Conservation (phyloP, 2,329 filamentous ascomycete species). For the Phaeoacremonium minimum region DNA sequence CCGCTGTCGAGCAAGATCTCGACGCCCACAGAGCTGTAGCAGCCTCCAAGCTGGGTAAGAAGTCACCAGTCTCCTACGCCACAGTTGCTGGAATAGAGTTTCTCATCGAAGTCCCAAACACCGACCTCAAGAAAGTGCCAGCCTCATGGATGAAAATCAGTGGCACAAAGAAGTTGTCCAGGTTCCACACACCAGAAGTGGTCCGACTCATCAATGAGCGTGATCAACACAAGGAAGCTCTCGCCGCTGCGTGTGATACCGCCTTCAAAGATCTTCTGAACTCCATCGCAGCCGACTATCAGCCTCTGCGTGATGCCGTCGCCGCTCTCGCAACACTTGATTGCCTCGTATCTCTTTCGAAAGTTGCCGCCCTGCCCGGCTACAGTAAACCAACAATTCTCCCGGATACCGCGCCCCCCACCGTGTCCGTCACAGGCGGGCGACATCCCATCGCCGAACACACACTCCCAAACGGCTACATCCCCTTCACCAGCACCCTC, state of each 20-base stretch:
- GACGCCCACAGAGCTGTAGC: slow-evolving; percentile 70
- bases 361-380: slow-evolving; percentile 78
- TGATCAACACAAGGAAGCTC: slow-evolving; percentile 90
- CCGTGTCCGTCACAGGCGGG: slow-evolving; percentile 68
- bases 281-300: slow-evolving; percentile 79
- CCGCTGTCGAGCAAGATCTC: slow-evolving; percentile 85
- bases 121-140: slow-evolving; percentile 78
- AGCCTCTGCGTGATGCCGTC: slow-evolving; percentile 82
- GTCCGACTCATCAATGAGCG: slow-evolving; percentile 78
- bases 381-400: slow-evolving; percentile 75
- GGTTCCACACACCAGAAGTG: slow-evolving; percentile 93
- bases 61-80: slow-evolving; percentile 67
- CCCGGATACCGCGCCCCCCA: slow-evolving; percentile 56
- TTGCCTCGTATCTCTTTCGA: slow-evolving; percentile 81
- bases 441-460: slow-evolving; percentile 97
- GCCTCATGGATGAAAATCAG: slow-evolving; percentile 94
- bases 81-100: slow-evolving; percentile 91
- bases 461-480: slow-evolving; percentile 78
- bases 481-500: slow-evolving; percentile 80
- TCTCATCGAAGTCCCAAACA: slow-evolving; percentile 85
- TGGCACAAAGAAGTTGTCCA: slow-evolving; percentile 85
- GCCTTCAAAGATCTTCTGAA: slow-evolving; percentile 72
- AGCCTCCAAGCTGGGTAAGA: slow-evolving; percentile 67
- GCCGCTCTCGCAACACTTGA: slow-evolving; percentile 83
- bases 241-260: slow-evolving; percentile 84